These are phyloP conservation scores for Westerdykella ornata DNA, from an alignment of 2,329 filamentous ascomycete species.

Conservation along the genomic window DNA sequence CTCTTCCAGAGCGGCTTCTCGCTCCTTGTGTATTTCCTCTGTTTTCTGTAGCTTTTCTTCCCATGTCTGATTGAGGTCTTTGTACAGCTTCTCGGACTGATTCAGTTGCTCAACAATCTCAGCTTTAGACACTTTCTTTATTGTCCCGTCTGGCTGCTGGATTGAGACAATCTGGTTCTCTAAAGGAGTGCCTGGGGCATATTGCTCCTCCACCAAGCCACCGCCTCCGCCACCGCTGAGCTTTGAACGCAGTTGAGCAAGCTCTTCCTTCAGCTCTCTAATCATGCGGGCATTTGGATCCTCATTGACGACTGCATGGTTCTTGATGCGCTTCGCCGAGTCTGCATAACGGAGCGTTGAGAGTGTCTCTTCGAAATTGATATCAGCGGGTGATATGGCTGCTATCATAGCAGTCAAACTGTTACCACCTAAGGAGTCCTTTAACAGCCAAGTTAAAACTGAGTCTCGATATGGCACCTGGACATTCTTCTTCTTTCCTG, in stretches of 20 bases:
- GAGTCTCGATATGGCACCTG: slow-evolving; percentile 97
- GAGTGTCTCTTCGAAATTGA: slow-evolving; percentile 97
- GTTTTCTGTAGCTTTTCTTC: slow-evolving; percentile 93
- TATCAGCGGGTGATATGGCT: slow-evolving; percentile 94
- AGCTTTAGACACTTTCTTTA: slow-evolving; percentile 96
- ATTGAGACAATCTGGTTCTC: slow-evolving; percentile 97
- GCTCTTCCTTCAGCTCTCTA: slow-evolving; percentile 89
- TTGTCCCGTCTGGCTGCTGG: slow-evolving; percentile 70
- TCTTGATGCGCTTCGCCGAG: slow-evolving; percentile 98
- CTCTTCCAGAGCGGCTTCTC: slow-evolving; percentile 90
- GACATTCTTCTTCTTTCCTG: slow-evolving; percentile 69
- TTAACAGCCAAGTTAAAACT: slow-evolving; percentile 90
- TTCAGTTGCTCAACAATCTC: slow-evolving; percentile 95
- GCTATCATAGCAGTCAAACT: slow-evolving; percentile 99
- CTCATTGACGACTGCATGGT: slow-evolving; percentile 97
- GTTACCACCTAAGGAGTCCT: slow-evolving; percentile 95
- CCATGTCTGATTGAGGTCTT: slow-evolving; percentile 97
- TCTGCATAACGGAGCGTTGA: slow-evolving; percentile 95
- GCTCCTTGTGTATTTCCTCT: slow-evolving; percentile 94
- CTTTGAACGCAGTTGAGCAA: slow-evolving; percentile 79
- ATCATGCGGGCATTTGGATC: slow-evolving; percentile 99
- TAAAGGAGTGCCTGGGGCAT: slow-evolving; percentile 83
- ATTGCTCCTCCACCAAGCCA: slow-evolving; percentile 62
- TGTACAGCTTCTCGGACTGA: slow-evolving; percentile 92
- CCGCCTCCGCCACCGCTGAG: slow-evolving; percentile 49